Conservation (phyloP, 2,329 filamentous ascomycete genomes). For the Pestalotiopsis sp. region DNA sequence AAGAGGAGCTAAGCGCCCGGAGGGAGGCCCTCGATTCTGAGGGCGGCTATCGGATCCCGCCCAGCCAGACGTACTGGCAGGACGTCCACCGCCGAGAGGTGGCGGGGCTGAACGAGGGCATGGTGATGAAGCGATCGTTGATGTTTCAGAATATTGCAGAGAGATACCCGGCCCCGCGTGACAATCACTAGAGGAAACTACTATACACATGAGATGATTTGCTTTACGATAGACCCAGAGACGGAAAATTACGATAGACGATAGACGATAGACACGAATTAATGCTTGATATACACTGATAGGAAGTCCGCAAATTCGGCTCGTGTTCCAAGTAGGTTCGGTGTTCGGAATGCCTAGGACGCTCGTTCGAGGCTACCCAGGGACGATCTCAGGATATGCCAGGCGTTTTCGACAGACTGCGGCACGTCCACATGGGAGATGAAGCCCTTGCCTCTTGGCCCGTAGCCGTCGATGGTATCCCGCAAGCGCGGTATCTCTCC, state of each 20-base stretch:
- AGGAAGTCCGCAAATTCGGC: not conserved
- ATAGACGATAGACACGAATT: not conserved
- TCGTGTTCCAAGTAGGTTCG: not conserved
- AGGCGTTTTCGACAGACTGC: not conserved
- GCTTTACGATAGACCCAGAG: not conserved
- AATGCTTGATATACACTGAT: not conserved
- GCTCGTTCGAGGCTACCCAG: not conserved
- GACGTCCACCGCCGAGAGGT: slow-evolving; percentile 32
- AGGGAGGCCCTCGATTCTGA: slow-evolving; percentile 35
- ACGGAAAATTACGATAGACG: not conserved
- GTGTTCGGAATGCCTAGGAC: not conserved
- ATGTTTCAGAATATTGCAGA: slow-evolving; percentile 7
- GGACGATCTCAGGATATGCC: not conserved
- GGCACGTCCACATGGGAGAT: not conserved
- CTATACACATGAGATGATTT: not conserved
- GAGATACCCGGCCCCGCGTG: not conserved
- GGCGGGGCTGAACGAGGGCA: not conserved
- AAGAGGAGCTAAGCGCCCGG: slow-evolving; percentile 40
- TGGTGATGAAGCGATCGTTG: slow-evolving; percentile 7
- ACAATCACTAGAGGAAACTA: slow-evolving; percentile 8
- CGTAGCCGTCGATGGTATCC: not conserved
- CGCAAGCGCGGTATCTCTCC: not conserved
- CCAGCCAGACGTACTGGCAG: slow-evolving; percentile 51
- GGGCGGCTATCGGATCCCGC: slow-evolving; percentile 37
- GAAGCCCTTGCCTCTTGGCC: not conserved